Percentiles rank a stretch among this genome's conserved stretches.
Evolutionary conservation across 2,329 filamentous ascomycete genomes (phyloP).

Genomic region (Aspergillus tanneri): DNA sequence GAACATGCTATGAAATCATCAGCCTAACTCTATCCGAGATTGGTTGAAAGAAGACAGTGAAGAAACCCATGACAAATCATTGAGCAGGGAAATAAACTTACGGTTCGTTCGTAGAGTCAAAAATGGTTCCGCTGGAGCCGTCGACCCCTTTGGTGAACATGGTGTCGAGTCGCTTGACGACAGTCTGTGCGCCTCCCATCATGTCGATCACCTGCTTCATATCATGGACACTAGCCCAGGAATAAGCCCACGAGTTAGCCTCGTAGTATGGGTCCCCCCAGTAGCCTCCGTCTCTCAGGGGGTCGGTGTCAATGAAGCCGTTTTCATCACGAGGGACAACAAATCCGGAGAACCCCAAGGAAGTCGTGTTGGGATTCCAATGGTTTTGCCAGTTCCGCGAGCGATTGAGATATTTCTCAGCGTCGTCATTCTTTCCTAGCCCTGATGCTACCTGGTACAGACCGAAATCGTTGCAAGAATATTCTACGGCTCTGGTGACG

Average conservation of each 20-base stretch:
- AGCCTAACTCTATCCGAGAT: background rate
- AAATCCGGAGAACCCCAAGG: conserved; percentile 64
- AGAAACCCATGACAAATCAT: background rate
- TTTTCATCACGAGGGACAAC: conserved; percentile 59
- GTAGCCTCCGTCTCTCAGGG: conserved; percentile 60
- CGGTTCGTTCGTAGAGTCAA: conserved; percentile 68
- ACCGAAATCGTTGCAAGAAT: conserved; percentile 67
- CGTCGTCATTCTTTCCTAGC: conserved; percentile 52
- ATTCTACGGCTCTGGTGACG: conserved; percentile 65
- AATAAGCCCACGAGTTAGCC: conserved; percentile 64
- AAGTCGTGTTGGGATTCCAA: conserved; percentile 61
- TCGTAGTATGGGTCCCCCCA: conserved; percentile 64
- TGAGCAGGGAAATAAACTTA: conserved; percentile 28
- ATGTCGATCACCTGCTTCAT: conserved; percentile 54
- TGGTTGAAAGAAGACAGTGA: background rate
- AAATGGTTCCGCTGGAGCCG: conserved; percentile 53
- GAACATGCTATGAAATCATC: conserved; percentile 45
- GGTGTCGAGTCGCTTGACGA: conserved; percentile 53
- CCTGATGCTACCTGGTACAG: conserved; percentile 65
- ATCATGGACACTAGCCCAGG: conserved; percentile 69
- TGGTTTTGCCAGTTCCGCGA: conserved; percentile 71
- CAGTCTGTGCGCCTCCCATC: conserved; percentile 51
- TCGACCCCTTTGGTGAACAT: conserved; percentile 50
- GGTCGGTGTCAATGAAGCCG: conserved; percentile 51
- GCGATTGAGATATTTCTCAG: conserved; percentile 60